These are phyloP conservation scores for Aspergillus neotritici DNA, from an alignment of 2,329 filamentous ascomycete genomes.

Conservation along the genomic window DNA sequence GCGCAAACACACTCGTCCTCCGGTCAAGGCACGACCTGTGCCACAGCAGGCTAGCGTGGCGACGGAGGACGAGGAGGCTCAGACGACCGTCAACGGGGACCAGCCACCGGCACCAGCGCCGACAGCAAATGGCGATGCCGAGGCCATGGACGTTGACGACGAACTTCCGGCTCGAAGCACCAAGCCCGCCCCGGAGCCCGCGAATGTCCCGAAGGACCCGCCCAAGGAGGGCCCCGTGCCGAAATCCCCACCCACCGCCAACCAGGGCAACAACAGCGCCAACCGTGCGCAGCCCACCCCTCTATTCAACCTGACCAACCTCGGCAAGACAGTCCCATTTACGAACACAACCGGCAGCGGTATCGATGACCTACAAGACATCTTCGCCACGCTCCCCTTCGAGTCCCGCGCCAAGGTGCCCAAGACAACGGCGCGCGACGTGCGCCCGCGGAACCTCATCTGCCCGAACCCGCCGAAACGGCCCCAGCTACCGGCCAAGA, in stretches of 20 bases:
- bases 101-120: constrained; percentile 14
- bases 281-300: constrained; percentile 10
- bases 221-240: constrained; percentile 11
- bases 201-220: constrained; percentile 5
- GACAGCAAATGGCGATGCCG: constrained; percentile 20
- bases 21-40: constrained; percentile 22
- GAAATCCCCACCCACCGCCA: constrained; percentile 2
- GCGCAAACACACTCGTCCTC: constrained; percentile 26
- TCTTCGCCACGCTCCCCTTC: constrained; percentile 54
- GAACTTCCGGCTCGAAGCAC: constrained; percentile 20
- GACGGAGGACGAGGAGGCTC: constrained; percentile 37
- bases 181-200: constrained; percentile 1
- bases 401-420: constrained; percentile 47
- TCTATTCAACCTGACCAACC: constrained; percentile 45
- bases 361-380: constrained; percentile 49
- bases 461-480: constrained; percentile 49
- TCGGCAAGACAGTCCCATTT: constrained; percentile 48
- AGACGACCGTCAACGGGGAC: constrained; percentile 24
- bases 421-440: constrained; percentile 37
- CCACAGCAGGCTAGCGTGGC: constrained; percentile 34
- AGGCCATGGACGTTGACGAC: constrained; percentile 46
- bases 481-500: constrained; percentile 35
- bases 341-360: constrained; percentile 42
- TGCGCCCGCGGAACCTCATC: constrained; percentile 36
- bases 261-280: background rate